These are phyloP conservation scores for Hordeum vulgare DNA, from an alignment of 176 grass and related monocot genomes.

Conservation along the genomic window MorexV3_pseudomolecules_assembly NC_058518.1:439400177-439400676, in stretches of 20 bases:
- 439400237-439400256: background rate
- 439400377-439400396: background rate
- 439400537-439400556: background rate
- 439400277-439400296: background rate
- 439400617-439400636: constrained; percentile 3
- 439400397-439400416: background rate
- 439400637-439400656: background rate
- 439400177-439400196: background rate
- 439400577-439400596: background rate
- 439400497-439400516: background rate
- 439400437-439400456: background rate
- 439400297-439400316: background rate
- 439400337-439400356: too few species aligned
- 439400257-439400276: background rate
- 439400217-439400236: background rate
- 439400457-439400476: background rate
- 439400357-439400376: background rate
- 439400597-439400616: background rate
- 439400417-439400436: background rate
- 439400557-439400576: background rate
- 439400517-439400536: background rate
- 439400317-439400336: too few species aligned
- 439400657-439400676: background rate
- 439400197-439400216: background rate
- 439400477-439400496: background rate